Evolutionary conservation across 2,329 filamentous ascomycete species (phyloP).

Genomic region (Colletotrichum cereale): DNA sequence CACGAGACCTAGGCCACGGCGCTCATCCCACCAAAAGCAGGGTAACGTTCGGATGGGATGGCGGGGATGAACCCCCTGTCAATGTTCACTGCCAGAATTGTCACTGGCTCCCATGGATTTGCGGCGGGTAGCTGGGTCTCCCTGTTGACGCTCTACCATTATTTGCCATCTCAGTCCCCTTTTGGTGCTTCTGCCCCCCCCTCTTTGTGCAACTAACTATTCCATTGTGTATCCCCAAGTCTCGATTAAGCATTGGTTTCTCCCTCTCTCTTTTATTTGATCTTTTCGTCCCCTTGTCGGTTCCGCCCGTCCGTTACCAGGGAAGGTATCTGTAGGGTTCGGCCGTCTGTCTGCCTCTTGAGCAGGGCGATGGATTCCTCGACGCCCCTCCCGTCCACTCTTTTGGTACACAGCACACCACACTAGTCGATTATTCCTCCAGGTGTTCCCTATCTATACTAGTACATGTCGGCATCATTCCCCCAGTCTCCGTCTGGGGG

Average conservation of each 20-base stretch:
- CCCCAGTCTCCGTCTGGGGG: constrained; percentile 17
- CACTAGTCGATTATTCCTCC: not conserved
- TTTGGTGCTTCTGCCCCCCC: constrained; percentile 4
- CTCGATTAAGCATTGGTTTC: not conserved
- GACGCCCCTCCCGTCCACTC: constrained; percentile 18
- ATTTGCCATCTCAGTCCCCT: not conserved
- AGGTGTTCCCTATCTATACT: constrained; percentile 9
- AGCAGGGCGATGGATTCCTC: constrained; percentile 7
- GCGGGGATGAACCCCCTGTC: constrained; percentile 12
- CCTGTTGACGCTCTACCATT: not conserved
- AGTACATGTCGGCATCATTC: constrained; percentile 21
- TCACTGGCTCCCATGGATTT: not conserved
- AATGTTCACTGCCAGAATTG: not conserved
- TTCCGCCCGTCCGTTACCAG: not conserved
- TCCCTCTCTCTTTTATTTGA: not conserved
- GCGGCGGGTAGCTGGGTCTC: not conserved
- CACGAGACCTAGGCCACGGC: not conserved
- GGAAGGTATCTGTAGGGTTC: not conserved
- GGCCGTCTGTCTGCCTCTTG: constrained; percentile 29
- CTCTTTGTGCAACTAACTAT: constrained; percentile 20
- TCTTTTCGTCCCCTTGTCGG: not conserved
- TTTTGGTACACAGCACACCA: not conserved
- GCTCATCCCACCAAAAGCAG: constrained; percentile 11
- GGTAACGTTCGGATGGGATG: constrained; percentile 11
- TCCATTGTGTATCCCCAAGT: constrained; percentile 19